Percentiles rank a stretch among this genome's conserved stretches.
These are phyloP conservation scores for Talaromyces verruculosus DNA, from an alignment of 2,329 filamentous ascomycete genomes.

Conservation along the genomic window DNA sequence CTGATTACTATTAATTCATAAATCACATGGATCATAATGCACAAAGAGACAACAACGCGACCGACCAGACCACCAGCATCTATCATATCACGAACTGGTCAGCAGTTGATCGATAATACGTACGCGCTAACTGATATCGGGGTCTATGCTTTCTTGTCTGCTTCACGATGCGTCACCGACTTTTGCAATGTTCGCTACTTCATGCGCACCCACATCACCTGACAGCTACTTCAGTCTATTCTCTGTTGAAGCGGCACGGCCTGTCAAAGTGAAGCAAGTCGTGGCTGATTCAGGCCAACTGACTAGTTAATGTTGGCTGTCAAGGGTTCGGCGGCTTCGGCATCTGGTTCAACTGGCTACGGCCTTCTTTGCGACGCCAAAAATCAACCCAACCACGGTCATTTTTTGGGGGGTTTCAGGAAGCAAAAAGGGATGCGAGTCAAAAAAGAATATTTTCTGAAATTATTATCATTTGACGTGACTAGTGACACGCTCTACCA, in stretches of 20 bases:
- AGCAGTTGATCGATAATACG: background rate
- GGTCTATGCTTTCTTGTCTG: background rate
- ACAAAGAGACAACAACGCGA: background rate
- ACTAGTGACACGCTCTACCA: background rate
- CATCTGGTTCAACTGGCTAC: background rate
- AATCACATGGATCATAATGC: background rate
- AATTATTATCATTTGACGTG: background rate
- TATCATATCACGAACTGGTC: background rate
- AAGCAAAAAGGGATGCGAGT: background rate
- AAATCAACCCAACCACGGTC: background rate
- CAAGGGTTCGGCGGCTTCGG: background rate
- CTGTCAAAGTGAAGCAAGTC: conserved; percentile 7
- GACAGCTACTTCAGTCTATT: background rate
- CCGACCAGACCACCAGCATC: background rate
- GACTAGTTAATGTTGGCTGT: background rate
- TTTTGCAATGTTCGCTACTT: conserved; percentile 1
- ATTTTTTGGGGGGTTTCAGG: background rate
- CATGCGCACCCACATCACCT: conserved; percentile 5
- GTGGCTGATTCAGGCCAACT: background rate
- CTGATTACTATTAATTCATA: background rate
- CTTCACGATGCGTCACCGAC: conserved; percentile 4
- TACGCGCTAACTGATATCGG: background rate
- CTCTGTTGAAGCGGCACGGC: background rate
- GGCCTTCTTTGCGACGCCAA: background rate
- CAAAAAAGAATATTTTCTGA: background rate